Conservation (phyloP, 1,284 basidiomycete genomes). For the Trichosporon sp. region DNA sequence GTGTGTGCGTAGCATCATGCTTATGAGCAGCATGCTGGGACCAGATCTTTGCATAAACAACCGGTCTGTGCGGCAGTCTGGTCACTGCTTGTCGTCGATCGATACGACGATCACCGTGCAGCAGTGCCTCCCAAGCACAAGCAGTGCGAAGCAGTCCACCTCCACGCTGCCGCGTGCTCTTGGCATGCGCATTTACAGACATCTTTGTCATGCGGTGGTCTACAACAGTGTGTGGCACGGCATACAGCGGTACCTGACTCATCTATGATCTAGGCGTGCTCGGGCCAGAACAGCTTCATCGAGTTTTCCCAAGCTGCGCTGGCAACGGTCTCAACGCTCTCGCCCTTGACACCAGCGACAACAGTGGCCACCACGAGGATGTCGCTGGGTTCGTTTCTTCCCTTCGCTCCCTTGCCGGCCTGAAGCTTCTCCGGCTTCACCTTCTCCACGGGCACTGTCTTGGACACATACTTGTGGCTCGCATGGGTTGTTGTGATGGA, state of each 20-base stretch:
- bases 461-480: constrained; percentile 57
- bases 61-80: not conserved
- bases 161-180: no score
- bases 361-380: constrained; percentile 74
- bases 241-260: not conserved
- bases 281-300: constrained; percentile 55
- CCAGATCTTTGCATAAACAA: not conserved
- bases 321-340: constrained; percentile 58
- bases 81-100: not conserved
- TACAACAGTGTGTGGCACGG: not conserved
- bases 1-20: no score
- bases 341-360: constrained; percentile 57
- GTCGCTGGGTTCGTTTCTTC: constrained; percentile 67
- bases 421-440: constrained; percentile 64
- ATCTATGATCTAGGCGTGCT: constrained; percentile 12
- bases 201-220: not conserved
- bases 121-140: not conserved
- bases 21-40: no score
- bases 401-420: constrained; percentile 64
- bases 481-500: constrained; percentile 70
- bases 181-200: no score
- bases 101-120: not conserved
- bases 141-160: no score
- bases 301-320: constrained; percentile 65
- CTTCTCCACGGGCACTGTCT: constrained; percentile 54